These are phyloP conservation scores for Aspergillus fructus DNA, from an alignment of 2,329 filamentous ascomycete genomes.

Conservation along the genomic window DNA sequence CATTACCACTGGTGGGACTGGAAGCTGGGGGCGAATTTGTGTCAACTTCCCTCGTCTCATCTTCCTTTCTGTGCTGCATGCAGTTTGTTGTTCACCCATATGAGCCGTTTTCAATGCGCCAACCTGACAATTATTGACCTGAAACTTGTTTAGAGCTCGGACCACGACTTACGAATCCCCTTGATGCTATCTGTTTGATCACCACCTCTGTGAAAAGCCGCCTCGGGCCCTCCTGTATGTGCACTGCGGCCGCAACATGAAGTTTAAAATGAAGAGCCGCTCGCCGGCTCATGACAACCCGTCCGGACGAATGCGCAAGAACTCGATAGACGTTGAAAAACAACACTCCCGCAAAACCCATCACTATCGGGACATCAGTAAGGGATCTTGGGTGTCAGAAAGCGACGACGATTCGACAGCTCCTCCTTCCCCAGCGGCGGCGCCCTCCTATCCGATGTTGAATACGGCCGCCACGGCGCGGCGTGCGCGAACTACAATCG, in stretches of 20 bases:
- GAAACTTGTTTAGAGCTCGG: background rate
- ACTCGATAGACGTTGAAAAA: constrained; percentile 36
- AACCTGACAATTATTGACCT: background rate
- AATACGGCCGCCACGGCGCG: constrained; percentile 33
- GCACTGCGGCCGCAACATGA: constrained; percentile 26
- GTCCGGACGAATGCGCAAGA: constrained; percentile 21
- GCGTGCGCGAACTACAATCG: constrained; percentile 30
- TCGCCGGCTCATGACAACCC: constrained; percentile 27
- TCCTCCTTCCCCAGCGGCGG: constrained; percentile 50
- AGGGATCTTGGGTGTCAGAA: constrained; percentile 27
- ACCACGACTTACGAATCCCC: background rate
- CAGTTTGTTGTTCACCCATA: background rate
- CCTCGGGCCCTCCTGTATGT: constrained; percentile 21
- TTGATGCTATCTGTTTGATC: constrained; percentile 14
- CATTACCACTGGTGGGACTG: background rate
- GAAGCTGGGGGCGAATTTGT: background rate
- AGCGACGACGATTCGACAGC: constrained; percentile 30
- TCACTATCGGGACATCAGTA: constrained; percentile 22
- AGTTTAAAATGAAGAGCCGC: constrained; percentile 30
- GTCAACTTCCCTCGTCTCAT: background rate
- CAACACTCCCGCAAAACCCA: constrained; percentile 24
- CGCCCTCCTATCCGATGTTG: constrained; percentile 53
- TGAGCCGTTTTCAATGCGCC: background rate
- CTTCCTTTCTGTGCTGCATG: background rate
- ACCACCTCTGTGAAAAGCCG: background rate